Conservation (phyloP, 2,329 filamentous ascomycete species). For the Berkeleyomyces basicola region DNA sequence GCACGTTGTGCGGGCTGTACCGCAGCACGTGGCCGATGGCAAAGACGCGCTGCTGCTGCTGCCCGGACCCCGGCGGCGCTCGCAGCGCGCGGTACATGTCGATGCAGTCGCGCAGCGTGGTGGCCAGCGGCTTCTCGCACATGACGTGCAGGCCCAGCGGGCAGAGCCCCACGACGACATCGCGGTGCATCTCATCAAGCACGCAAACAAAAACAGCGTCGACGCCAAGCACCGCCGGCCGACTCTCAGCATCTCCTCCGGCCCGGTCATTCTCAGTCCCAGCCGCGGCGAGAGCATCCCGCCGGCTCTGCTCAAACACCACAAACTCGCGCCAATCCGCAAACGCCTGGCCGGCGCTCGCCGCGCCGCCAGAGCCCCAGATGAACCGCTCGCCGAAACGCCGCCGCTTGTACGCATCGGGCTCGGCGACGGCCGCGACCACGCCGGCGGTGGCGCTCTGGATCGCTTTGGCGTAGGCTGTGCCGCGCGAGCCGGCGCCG, state of each 20-base stretch:
- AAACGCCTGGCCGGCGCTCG: slow-evolving; percentile 51
- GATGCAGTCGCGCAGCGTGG: slow-evolving; percentile 61
- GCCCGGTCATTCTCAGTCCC: neutral
- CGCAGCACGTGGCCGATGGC: slow-evolving; percentile 87
- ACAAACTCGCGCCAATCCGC: slow-evolving; percentile 58
- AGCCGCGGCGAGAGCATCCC: slow-evolving; percentile 15
- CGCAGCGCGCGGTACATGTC: slow-evolving; percentile 48
- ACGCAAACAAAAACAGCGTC: slow-evolving; percentile 51
- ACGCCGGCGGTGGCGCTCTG: slow-evolving; percentile 46
- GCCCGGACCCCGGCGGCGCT: slow-evolving; percentile 16
- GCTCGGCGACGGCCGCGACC: slow-evolving; percentile 68
- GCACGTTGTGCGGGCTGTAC: slow-evolving; percentile 83
- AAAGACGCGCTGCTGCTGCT: slow-evolving; percentile 39
- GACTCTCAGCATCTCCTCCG: too few species aligned
- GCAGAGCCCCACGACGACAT: slow-evolving; percentile 60
- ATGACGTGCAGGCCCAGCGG: slow-evolving; percentile 63
- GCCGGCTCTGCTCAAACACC: slow-evolving; percentile 48
- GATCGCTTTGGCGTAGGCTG: slow-evolving; percentile 55
- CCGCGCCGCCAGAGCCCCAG: slow-evolving; percentile 35
- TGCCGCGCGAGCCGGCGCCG: slow-evolving; percentile 66
- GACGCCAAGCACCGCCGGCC: slow-evolving; percentile 35
- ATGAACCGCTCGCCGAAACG: slow-evolving; percentile 57
- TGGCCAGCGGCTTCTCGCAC: slow-evolving; percentile 88
- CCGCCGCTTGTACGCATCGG: slow-evolving; percentile 57
- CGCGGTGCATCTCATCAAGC: slow-evolving; percentile 73